Percentiles rank a stretch among this genome's conserved stretches.
Evolutionary conservation across 805 yeast species (phyloP).

Genomic region (Teunomyces pallodes): DNA sequence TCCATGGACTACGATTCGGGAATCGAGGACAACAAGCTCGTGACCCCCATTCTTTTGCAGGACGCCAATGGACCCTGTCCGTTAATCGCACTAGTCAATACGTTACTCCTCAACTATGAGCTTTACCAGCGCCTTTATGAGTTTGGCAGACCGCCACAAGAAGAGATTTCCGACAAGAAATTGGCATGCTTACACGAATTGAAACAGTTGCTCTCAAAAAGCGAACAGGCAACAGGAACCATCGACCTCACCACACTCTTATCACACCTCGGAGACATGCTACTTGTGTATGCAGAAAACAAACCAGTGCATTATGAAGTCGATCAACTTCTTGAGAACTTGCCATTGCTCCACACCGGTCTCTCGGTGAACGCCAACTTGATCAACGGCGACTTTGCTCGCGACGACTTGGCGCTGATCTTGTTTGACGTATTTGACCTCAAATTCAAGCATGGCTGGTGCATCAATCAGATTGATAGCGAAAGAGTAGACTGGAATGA

Average conservation of each 20-base stretch:
- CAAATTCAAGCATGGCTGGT: conserved; percentile 82
- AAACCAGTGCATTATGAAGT: conserved; percentile 27
- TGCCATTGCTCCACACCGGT: conserved; percentile 70
- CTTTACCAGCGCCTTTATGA: conserved; percentile 14
- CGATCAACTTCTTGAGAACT: conserved; percentile 44
- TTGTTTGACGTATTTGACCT: conserved; percentile 60
- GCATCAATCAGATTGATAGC: conserved; percentile 41
- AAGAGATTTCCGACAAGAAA: conserved; percentile 6
- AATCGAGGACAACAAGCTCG: conserved; percentile 25
- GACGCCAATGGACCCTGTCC: conserved; percentile 89
- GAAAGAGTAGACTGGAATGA: conserved; percentile 12
- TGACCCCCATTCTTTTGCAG: conserved; percentile 65
- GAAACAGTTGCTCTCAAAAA: conserved; percentile 12
- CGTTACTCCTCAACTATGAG: conserved; percentile 54
- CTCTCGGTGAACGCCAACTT: conserved; percentile 70
- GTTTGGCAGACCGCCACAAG: conserved; percentile 5
- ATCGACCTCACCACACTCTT: conserved; percentile 40
- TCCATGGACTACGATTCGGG: conserved; percentile 17
- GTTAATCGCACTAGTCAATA: conserved; percentile 70
- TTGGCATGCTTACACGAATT: conserved; percentile 16
- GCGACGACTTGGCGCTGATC: conserved; percentile 49
- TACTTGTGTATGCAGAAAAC: conserved; percentile 25
- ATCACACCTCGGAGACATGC: conserved; percentile 47
- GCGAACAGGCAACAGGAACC: conserved; percentile 10
- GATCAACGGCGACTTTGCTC: conserved; percentile 47